These are phyloP conservation scores for Lycium ferocissimum DNA, from an alignment of 257 asterid genomes.

Conservation along the genomic window DNA sequence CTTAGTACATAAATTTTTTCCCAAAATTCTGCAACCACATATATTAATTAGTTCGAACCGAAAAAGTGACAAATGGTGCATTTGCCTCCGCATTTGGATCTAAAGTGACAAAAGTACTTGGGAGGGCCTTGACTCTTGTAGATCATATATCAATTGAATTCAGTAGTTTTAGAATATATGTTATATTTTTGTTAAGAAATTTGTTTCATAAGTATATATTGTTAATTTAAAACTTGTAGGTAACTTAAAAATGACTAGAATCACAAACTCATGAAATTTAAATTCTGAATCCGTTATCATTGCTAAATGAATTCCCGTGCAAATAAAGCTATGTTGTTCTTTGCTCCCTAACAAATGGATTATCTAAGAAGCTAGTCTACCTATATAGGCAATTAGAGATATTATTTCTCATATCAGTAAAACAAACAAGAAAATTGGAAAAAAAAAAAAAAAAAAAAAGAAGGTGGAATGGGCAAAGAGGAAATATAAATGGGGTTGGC, in stretches of 20 bases:
- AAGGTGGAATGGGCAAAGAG: conserved; percentile 5
- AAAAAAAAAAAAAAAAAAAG: background rate
- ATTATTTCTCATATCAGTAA: background rate
- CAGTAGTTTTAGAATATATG: too few relatives aligned
- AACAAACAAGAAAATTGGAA: background rate
- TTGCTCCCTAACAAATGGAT: background rate
- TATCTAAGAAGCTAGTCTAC: background rate
- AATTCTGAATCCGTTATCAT: too few relatives aligned
- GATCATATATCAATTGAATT: too few relatives aligned
- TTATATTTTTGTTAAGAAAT: too few relatives aligned
- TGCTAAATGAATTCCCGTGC: background rate
- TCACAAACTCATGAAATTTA: too few relatives aligned
- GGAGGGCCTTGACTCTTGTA: background rate
- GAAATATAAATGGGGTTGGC: conserved; percentile 2
- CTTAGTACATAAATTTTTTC: too few relatives aligned
- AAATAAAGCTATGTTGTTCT: background rate
- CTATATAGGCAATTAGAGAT: background rate
- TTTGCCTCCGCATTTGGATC: background rate
- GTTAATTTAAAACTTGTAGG: too few relatives aligned
- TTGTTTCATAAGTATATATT: too few relatives aligned
- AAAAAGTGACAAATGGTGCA: background rate
- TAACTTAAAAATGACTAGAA: too few relatives aligned
- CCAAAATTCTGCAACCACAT: too few relatives aligned
- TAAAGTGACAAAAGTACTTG: too few relatives aligned
- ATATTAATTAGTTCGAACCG: background rate